Evolutionary conservation across 306 rosid species (phyloP), one percentile per base, ranked within the genome.

Genomic region (Trichosanthes truncata): DNA sequence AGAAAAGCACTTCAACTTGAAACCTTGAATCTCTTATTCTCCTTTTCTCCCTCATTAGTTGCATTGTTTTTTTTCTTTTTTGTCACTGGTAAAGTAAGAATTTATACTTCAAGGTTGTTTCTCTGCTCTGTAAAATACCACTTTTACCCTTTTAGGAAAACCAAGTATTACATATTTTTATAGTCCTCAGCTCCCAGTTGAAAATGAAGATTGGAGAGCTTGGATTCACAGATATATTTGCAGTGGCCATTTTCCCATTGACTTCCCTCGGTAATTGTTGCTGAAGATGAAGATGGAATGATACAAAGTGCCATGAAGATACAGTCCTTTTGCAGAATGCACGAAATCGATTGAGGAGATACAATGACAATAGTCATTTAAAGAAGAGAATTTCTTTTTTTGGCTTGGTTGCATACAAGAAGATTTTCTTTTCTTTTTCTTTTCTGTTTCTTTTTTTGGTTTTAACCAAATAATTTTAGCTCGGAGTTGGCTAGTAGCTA

Each of bases 141-240:
- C 5, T 29, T 17, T 73, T 48, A 26, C 13, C 6, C 26, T 72
- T 48, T 40, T 72, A 72, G 77, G 77, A 31, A 72, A 25, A 46
- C 77, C 56, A 21, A 69, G 40, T 46, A 45, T 29, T 69, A 41
- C 53, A 69, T 69, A 69, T 2, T 67, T 71, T 43, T 46, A 3
- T 14, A 46, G 56, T 48, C 23, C 57, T 45, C 6, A 17, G 77
- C 76, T 69, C 76, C 29, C 53, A 68, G 52, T 41, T 69, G 76
- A 25, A 43, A 72, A 72, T 31, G 78, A 49, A 74, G 78, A 74
- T 18, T 49, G 78, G 78, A 18, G 46, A 74, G 78, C 78, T 74
- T 74, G 41, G 61, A 74, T 74, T 59, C 17, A 48, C 45, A 74
- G 45, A 49, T 49, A 49, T 74, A 74, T 48, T 46, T 29, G 25